Evolutionary conservation across 176 grass and related monocot species (phyloP), one percentile per base, ranked within the genome.

Genomic region (Pontederia crassipes): DNA sequence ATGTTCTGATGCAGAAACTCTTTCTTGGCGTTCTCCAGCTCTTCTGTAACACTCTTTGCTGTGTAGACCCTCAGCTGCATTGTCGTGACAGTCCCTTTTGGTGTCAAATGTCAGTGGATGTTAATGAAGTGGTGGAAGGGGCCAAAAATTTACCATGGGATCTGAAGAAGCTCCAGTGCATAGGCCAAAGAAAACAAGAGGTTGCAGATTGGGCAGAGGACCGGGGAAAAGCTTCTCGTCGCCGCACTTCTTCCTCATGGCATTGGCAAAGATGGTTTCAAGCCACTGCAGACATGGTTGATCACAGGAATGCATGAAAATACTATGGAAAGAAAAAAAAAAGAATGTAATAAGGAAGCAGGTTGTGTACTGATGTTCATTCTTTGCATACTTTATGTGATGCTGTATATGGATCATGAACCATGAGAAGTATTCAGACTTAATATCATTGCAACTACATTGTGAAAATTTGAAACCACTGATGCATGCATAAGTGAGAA

Each of bases 81-180:
- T 40, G 32, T 40, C n/a, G 8, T 40, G 32, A 40, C 32, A 40
- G 32, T 40, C 32, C 6, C 32, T 40, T 40, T 40, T 40, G 32
- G 32, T 40, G 32, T 40, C 20, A 24, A 24, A 7, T 40, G 32
- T 40, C 32, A 40, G 3, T 2, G 32, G 32, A 40, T 40, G 32
- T 7, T 40, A 40, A 40, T 40, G 32, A 40, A 40, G 32, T 40
- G 32, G 32, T 40, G 32, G 6, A 40, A 40, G 32, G 6, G 32
- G 32, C 32, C 32, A 40, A 1, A 40, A 7, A 16, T 35, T 11
- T 82, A 96, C 92, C 83, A 73, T 82, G 48, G 92, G 92, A 28
- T 96, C 92, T 32, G 87, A 88, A 61, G 81, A 90, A 66, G 86
- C 86, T 64, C 87, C 93, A 3, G 81, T 92, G 72, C 87, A 98